A percentile compares a stretch with the other conserved stretches of the same genome.
Conservation (phyloP, 345 rosid species). For the Populus deltoides region DNA sequence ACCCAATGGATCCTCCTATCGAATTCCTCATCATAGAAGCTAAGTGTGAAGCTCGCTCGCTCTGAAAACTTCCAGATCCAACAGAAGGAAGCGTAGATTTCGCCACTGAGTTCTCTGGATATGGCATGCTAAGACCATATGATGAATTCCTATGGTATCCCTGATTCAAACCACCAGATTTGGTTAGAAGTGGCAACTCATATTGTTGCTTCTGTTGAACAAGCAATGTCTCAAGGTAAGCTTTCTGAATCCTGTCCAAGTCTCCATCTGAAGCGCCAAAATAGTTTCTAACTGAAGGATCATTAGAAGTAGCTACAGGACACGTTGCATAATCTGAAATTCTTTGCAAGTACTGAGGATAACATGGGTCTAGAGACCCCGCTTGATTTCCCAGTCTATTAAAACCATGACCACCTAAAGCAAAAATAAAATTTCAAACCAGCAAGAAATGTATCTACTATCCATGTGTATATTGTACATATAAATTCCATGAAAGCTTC, state of each 20-base stretch:
- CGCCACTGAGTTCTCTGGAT: slow-evolving; percentile 42
- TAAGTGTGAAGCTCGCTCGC: slow-evolving; percentile 47
- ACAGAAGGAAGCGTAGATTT: slow-evolving; percentile 50
- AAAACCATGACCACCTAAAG: slow-evolving; percentile 37
- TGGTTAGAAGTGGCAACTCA: slow-evolving; percentile 41
- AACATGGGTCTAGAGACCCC: slow-evolving; percentile 49
- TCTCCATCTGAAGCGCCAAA: slow-evolving; percentile 43
- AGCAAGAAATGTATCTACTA: neutral
- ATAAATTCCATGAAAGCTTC: neutral
- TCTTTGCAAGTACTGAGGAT: slow-evolving; percentile 48
- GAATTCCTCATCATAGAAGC: slow-evolving; percentile 58
- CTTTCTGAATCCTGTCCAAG: slow-evolving; percentile 44
- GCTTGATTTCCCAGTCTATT: slow-evolving; percentile 46
- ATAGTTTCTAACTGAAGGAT: slow-evolving; percentile 44
- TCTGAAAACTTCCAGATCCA: slow-evolving; percentile 56
- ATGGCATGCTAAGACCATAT: slow-evolving; percentile 48
- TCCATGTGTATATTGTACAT: neutral
- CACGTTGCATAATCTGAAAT: slow-evolving; percentile 36
- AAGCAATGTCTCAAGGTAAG: slow-evolving; percentile 61
- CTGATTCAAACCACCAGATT: slow-evolving; percentile 48
- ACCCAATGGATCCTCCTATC: slow-evolving; percentile 44
- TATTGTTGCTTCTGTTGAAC: slow-evolving; percentile 68
- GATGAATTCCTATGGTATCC: slow-evolving; percentile 49
- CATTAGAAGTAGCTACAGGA: slow-evolving; percentile 33
- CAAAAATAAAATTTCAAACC: slow-evolving; percentile 14